Percentiles rank a stretch among this genome's conserved stretches.
Evolutionary conservation across 352 stramenopile species (phyloP).

Genomic region (Phytophthora cryptogea): DNA sequence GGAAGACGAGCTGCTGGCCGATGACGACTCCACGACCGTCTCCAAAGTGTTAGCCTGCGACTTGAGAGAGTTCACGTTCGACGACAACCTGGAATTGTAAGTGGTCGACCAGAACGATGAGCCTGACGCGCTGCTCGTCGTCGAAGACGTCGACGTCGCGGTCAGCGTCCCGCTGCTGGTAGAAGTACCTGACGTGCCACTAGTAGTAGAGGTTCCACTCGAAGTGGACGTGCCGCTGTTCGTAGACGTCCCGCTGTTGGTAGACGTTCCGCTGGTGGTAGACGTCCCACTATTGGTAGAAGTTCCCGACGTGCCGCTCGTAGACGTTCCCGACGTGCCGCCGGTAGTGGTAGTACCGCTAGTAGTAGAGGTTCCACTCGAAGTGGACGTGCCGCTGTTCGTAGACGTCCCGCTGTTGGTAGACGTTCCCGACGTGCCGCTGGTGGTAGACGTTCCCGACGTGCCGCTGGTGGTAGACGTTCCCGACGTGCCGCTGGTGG

Average conservation of each 20-base stretch:
- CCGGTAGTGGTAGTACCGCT: constrained; percentile 9
- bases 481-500: neutral
- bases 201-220: constrained; percentile 8
- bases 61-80: constrained; percentile 50
- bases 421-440: constrained; percentile 15
- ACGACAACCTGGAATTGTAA: constrained; percentile 54
- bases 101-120: constrained; percentile 48
- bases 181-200: constrained; percentile 1
- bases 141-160: constrained; percentile 24
- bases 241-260: constrained; percentile 7
- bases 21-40: constrained; percentile 64
- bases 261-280: constrained; percentile 5
- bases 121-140: constrained; percentile 40
- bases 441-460: constrained; percentile 18
- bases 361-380: constrained; percentile 13
- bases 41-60: constrained; percentile 58
- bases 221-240: constrained; percentile 6
- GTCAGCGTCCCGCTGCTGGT: constrained; percentile 11
- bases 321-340: constrained; percentile 3
- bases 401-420: constrained; percentile 15
- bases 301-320: constrained; percentile 13
- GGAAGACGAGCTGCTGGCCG: constrained; percentile 26
- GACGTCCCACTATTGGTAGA: constrained; percentile 7
- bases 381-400: constrained; percentile 1
- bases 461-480: constrained; percentile 6